Conservation (phyloP, 768 basidiomycete species). For the Pilatotrama ljubarskyi region DNA sequence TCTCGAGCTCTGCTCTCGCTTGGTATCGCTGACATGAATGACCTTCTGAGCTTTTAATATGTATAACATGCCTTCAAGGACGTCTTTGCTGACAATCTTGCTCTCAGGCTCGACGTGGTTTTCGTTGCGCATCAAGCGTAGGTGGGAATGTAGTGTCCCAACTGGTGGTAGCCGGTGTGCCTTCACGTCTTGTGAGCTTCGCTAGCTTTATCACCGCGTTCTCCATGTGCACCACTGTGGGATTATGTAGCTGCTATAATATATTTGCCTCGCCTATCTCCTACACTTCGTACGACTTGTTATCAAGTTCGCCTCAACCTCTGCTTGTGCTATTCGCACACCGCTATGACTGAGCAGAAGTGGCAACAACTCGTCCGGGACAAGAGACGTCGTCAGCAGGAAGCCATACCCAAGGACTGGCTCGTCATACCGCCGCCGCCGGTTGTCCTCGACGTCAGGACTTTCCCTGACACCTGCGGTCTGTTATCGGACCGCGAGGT, state of each 20-base stretch:
- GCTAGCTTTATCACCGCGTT: background rate
- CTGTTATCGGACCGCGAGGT: conserved; percentile 54
- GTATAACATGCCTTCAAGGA: background rate
- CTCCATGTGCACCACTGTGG: background rate
- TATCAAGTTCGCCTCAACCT: background rate
- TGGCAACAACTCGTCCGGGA: conserved; percentile 58
- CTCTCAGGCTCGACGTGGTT: background rate
- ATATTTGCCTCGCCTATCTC: background rate
- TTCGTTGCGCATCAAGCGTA: too few species aligned
- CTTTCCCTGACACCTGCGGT: conserved; percentile 53
- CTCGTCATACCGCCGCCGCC: conserved; percentile 45
- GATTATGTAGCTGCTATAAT: too few species aligned
- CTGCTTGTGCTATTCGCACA: background rate
- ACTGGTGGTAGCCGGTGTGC: too few species aligned
- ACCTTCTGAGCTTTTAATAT: conserved; percentile 45
- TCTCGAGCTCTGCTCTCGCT: conserved; percentile 33
- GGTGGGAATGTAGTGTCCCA: too few species aligned
- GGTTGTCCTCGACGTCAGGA: conserved; percentile 49
- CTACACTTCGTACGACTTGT: too few species aligned
- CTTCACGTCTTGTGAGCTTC: too few species aligned
- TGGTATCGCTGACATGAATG: conserved; percentile 80
- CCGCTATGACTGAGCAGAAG: background rate
- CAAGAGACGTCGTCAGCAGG: conserved; percentile 53
- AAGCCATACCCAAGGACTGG: conserved; percentile 66
- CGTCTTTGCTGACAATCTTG: background rate